Base-by-base conservation (phyloP, 148 eudicot genomes). In the Limonium bicolor region DNA sequence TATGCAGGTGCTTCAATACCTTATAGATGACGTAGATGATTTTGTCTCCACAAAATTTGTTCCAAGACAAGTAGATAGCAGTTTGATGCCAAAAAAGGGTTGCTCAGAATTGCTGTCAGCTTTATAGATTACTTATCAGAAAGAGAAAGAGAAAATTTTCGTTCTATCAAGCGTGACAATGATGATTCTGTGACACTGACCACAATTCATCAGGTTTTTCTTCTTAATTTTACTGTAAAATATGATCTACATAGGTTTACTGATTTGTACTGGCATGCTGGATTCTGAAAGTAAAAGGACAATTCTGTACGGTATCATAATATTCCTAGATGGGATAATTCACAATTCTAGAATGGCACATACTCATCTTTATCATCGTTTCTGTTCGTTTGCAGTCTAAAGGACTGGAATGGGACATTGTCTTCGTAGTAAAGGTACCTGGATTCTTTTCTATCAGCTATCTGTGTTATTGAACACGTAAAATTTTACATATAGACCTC, bases 381-480 rank as follows among this genome's bases (percentile, higher is more conserved):
- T n/a, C n/a, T 46, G 23, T 13, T 46, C n/a, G n/a, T n/a, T 6
- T 66, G 76, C 81, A 87, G 96, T 87, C 94, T 41, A 87, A 87
- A 74, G 96, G 96, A 65, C 64, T 87, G 65, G 96, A 87, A 48
- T 87, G 96, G 96, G 96, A 87, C 59, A 74, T 76, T 41, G 96
- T 87, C 54, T 87, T 87, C 77, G 72, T 87, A 39, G 83, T 87
- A 42, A 87, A 87, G 94, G 96, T 87, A 49, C 48, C 21, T 66
- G 27, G 20, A 2, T 16, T 40, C 26, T 9, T 40, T 40, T 21
- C 2, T 21, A 10, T 40, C 12, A 20, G 25, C 5, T 41, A 12
- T 15, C 21, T 19, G 21, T 8, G 19, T 36, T 26, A 10, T 30
- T 35, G 20, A 31, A 37, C n/a, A n/a, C n/a, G n/a, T n/a, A n/a